Conservation (phyloP, 768 basidiomycete species). For the Russula sp. region DNA sequence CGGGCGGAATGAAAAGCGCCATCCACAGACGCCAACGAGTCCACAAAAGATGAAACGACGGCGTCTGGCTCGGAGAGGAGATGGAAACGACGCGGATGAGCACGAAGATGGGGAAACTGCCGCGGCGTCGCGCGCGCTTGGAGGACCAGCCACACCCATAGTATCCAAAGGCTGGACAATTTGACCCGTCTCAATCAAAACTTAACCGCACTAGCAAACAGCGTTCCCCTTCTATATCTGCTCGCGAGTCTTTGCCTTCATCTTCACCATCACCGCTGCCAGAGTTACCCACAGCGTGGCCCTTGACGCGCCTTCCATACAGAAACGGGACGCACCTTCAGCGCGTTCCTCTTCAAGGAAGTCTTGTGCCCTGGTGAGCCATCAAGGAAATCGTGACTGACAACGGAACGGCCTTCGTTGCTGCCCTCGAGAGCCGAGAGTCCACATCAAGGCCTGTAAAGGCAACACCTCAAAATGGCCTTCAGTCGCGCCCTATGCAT, state of each 20-base stretch:
- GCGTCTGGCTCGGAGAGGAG: neutral
- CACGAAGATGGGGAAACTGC: neutral
- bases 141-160: neutral
- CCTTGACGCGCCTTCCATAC: too few species aligned
- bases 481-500: too few species aligned
- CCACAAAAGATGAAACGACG: conserved; percentile 2
- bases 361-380: too few species aligned
- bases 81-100: neutral
- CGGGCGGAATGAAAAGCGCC: neutral
- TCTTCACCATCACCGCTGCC: neutral
- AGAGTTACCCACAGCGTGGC: neutral
- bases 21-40: neutral
- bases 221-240: neutral
- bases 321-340: too few species aligned
- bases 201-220: too few species aligned
- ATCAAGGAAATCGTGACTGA: too few species aligned
- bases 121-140: neutral
- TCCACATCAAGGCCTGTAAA: too few species aligned
- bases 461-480: too few species aligned
- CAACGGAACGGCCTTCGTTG: too few species aligned
- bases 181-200: too few species aligned
- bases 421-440: too few species aligned
- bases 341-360: too few species aligned
- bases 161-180: neutral
- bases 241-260: neutral